Percentiles rank a stretch among this genome's conserved stretches.
phyloP scores from a whole-genome alignment of 1,284 basidiomycete species.

The Apiotrichum siamense region DNA sequence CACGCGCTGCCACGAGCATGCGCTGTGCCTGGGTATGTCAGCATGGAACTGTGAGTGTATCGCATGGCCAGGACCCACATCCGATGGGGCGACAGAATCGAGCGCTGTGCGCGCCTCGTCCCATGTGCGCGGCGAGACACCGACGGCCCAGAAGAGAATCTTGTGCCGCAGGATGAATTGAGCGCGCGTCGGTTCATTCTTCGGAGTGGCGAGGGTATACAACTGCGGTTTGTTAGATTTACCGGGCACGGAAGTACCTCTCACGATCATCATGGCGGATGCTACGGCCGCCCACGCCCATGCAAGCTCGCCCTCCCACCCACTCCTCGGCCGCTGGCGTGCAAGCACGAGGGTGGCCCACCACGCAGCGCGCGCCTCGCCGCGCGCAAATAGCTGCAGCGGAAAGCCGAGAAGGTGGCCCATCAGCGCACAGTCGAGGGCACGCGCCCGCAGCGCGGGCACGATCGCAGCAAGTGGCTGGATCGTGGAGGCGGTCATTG shows the following conservation, averaged over 20 bases:
- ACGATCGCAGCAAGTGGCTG: constrained; percentile 3
- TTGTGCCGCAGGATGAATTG: constrained; percentile 17
- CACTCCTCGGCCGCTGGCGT: neutral
- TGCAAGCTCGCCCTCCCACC: constrained; percentile 14
- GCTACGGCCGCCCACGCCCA: constrained; percentile 22
- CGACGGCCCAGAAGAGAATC: neutral
- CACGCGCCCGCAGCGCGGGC: constrained; percentile 17
- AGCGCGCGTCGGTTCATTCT: neutral
- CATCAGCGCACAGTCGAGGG: constrained; percentile 36
- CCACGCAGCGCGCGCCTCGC: constrained; percentile 29
- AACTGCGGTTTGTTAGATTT: constrained; percentile 6
- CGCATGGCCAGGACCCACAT: too few relatives aligned
- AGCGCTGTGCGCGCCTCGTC: neutral
- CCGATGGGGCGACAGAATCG: neutral
- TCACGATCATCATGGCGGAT: constrained; percentile 27
- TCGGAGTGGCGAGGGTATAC: constrained; percentile 6
- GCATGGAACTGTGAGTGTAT: neutral
- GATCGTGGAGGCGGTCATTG: constrained; percentile 17
- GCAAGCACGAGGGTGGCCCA: constrained; percentile 30
- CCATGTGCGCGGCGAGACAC: neutral
- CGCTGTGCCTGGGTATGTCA: neutral
- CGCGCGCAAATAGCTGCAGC: constrained; percentile 17
- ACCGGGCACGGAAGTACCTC: constrained; percentile 7
- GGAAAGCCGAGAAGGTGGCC: constrained; percentile 24
- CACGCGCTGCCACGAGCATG: neutral